Evolutionary conservation across 176 grass and related monocot species (phyloP).

Genomic region (Ensete ventricosum): DNA sequence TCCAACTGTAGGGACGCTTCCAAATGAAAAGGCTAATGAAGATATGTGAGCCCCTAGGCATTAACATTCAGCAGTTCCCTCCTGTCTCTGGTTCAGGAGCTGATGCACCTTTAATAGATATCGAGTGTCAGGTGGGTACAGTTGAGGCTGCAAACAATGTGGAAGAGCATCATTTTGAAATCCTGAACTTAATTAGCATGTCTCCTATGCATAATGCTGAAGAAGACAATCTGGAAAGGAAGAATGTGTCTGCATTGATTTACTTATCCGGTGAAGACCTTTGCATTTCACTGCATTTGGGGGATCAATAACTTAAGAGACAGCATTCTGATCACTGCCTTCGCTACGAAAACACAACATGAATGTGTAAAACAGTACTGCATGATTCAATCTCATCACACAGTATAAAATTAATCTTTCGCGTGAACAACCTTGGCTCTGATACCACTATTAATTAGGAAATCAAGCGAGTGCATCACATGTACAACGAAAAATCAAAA

Average conservation of each 20-base stretch:
- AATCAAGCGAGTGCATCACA: too few species aligned
- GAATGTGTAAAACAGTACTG: too few species aligned
- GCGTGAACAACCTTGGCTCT: too few species aligned
- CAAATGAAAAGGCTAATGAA: slow-evolving; percentile 50
- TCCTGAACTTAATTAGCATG: slow-evolving; percentile 61
- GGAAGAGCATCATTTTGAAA: slow-evolving; percentile 67
- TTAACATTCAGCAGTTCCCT: slow-evolving; percentile 68
- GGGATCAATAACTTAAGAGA: slow-evolving; percentile 62
- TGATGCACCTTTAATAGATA: slow-evolving; percentile 14
- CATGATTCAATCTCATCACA: too few species aligned
- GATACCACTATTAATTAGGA: too few species aligned
- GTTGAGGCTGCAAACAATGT: slow-evolving; percentile 35
- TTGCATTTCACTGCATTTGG: slow-evolving; percentile 63
- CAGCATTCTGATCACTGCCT: slow-evolving; percentile 27
- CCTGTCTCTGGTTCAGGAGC: slow-evolving; percentile 31
- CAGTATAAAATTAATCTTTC: too few species aligned
- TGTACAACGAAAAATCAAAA: too few species aligned
- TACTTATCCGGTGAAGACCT: slow-evolving; percentile 67
- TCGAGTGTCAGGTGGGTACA: too few species aligned
- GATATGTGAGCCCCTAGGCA: slow-evolving; percentile 50
- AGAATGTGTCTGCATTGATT: slow-evolving; percentile 44
- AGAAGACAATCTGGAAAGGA: slow-evolving; percentile 21
- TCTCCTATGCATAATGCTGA: slow-evolving; percentile 34
- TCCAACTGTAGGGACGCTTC: slow-evolving; percentile 8
- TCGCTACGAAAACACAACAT: too few species aligned